phyloP scores from a whole-genome alignment of 495 filamentous ascomycete genomes.

The Entonaema liquescens region DNA sequence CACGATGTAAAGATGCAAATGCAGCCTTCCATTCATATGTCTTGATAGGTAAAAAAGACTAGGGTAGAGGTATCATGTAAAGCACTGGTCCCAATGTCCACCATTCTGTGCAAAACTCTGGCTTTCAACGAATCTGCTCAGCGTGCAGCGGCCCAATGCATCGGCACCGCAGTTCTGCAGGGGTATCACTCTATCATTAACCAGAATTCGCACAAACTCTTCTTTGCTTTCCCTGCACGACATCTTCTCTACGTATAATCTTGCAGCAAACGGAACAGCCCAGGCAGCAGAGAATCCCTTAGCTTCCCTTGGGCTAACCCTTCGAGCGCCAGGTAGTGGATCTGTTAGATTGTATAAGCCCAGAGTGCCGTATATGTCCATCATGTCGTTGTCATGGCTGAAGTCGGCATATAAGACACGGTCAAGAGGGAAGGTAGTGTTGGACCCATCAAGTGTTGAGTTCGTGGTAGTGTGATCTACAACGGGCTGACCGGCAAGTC shows the following conservation, averaged over 20 bases:
- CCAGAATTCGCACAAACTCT: constrained; percentile 76
- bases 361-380: constrained; percentile 73
- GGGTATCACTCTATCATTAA: constrained; percentile 83
- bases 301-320: constrained; percentile 50
- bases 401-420: constrained; percentile 80
- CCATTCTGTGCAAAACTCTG: constrained; percentile 73
- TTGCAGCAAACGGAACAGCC: constrained; percentile 80
- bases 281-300: constrained; percentile 72
- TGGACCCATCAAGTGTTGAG: constrained; percentile 69
- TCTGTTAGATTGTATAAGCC: constrained; percentile 73
- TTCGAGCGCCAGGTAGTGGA: constrained; percentile 56
- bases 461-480: constrained; percentile 76
- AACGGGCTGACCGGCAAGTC: constrained; percentile 72
- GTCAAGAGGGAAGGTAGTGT: constrained; percentile 73
- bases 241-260: constrained; percentile 89
- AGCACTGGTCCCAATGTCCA: constrained; percentile 78
- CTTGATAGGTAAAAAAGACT: constrained; percentile 4
- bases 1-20: constrained; percentile 17
- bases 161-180: constrained; percentile 74
- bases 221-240: constrained; percentile 58
- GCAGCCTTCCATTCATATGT: constrained; percentile 16
- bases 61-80: constrained; percentile 46
- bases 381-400: constrained; percentile 87
- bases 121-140: constrained; percentile 72
- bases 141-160: constrained; percentile 69